Evolutionary conservation across 2,329 filamentous ascomycete species (phyloP).

Genomic region (Sclerotiophoma versabilis): DNA sequence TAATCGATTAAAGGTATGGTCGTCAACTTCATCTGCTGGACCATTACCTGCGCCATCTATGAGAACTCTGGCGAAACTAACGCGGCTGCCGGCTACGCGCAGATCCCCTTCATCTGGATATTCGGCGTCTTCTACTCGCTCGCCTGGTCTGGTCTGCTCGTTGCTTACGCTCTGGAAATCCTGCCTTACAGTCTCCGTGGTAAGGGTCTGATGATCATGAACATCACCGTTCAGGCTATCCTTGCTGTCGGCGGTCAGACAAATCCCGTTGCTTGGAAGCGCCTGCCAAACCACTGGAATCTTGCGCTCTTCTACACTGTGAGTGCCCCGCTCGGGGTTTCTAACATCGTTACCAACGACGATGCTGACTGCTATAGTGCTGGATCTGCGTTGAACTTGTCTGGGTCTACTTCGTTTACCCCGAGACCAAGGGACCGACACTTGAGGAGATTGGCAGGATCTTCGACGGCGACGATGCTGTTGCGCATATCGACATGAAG

Average conservation of each 20-base stretch:
- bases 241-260: constrained; percentile 67
- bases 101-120: constrained; percentile 60
- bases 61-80: constrained; percentile 40
- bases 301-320: constrained; percentile 70
- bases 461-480: constrained; percentile 69
- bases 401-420: constrained; percentile 59
- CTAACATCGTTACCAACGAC: neutral
- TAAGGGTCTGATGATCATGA: constrained; percentile 63
- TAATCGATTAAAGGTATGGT: constrained; percentile 29
- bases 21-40: constrained; percentile 48
- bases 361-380: constrained; percentile 33
- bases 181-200: constrained; percentile 58
- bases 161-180: constrained; percentile 62
- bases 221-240: constrained; percentile 68
- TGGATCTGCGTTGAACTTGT: constrained; percentile 67
- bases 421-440: constrained; percentile 71
- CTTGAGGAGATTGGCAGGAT: constrained; percentile 73
- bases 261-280: constrained; percentile 69
- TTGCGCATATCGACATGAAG: constrained; percentile 36
- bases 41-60: constrained; percentile 40
- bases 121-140: constrained; percentile 62
- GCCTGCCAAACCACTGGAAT: constrained; percentile 64
- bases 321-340: neutral
- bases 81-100: constrained; percentile 52
- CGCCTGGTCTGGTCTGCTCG: constrained; percentile 65